These are phyloP conservation scores for Heliamphora exappendiculata DNA, from an alignment of 148 eudicot genomes.

Conservation along the genomic window DNA sequence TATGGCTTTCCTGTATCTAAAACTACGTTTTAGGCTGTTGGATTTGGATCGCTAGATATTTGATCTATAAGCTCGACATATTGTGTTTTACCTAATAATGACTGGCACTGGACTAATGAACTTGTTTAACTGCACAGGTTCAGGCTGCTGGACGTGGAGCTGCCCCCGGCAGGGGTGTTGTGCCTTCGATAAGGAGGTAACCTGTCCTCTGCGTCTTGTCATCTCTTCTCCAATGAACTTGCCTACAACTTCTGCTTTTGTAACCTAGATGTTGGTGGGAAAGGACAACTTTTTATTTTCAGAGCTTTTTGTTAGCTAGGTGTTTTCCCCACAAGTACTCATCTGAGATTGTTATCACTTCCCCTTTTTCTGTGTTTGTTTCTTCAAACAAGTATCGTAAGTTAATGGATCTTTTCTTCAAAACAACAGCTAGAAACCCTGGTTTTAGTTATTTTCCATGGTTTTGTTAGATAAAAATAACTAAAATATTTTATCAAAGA, in stretches of 20 bases:
- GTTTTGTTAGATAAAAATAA: too few species aligned
- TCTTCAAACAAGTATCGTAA: neutral
- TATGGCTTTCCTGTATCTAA: neutral
- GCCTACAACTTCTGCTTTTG: neutral
- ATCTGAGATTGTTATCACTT: neutral
- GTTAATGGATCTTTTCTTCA: neutral
- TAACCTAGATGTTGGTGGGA: neutral
- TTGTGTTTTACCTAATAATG: neutral
- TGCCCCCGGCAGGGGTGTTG: slow-evolving; percentile 64
- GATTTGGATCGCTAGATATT: neutral
- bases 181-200: slow-evolving; percentile 62
- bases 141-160: slow-evolving; percentile 75
- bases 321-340: neutral
- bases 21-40: neutral
- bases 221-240: neutral
- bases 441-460: too few species aligned
- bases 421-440: too few species aligned
- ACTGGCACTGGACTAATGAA: neutral
- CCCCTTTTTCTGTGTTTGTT: neutral
- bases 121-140: slow-evolving; percentile 36
- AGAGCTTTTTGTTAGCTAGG: neutral
- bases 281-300: neutral
- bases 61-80: neutral
- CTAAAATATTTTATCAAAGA: too few species aligned
- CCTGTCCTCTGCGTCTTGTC: neutral